These are phyloP conservation scores for Umbellularia californica DNA, from an alignment of 164 flowering plant genomes.

Conservation along the genomic window DNA sequence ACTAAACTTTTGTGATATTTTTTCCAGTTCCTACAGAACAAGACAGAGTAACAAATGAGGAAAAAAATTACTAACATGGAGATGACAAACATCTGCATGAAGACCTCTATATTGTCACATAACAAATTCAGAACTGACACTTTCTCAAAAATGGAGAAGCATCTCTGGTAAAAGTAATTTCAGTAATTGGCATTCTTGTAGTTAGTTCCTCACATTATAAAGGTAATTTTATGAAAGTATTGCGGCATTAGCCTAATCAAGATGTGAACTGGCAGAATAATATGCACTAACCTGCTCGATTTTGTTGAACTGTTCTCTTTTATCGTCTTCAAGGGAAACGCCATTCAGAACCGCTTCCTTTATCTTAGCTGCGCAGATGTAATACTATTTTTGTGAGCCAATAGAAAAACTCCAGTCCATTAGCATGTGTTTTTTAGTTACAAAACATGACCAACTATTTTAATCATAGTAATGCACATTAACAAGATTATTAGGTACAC, in stretches of 20 bases:
- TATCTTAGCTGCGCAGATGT: conserved; percentile 56
- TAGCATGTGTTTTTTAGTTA: neutral
- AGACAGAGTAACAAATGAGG: neutral
- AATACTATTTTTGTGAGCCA: neutral
- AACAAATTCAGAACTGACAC: neutral
- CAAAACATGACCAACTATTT: neutral
- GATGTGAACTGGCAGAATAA: too few species aligned
- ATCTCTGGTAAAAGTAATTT: neutral
- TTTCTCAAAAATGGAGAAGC: neutral
- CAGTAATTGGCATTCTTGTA: too few species aligned
- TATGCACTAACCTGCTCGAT: conserved; percentile 59
- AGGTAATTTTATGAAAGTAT: neutral
- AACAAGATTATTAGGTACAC: neutral
- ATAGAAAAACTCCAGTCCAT: neutral
- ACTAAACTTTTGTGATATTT: conserved; percentile 69
- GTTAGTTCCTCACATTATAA: neutral
- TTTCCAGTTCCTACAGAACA: conserved; percentile 69
- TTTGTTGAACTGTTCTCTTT: conserved; percentile 77
- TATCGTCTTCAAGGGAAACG: conserved; percentile 83
- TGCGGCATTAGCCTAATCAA: too few species aligned
- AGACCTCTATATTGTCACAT: neutral
- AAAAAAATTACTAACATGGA: neutral
- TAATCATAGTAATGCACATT: neutral
- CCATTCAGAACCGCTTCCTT: conserved; percentile 93
- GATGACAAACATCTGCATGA: neutral